Conservation (phyloP, 768 basidiomycete genomes). For the Leucogyrophana mollusca region DNA sequence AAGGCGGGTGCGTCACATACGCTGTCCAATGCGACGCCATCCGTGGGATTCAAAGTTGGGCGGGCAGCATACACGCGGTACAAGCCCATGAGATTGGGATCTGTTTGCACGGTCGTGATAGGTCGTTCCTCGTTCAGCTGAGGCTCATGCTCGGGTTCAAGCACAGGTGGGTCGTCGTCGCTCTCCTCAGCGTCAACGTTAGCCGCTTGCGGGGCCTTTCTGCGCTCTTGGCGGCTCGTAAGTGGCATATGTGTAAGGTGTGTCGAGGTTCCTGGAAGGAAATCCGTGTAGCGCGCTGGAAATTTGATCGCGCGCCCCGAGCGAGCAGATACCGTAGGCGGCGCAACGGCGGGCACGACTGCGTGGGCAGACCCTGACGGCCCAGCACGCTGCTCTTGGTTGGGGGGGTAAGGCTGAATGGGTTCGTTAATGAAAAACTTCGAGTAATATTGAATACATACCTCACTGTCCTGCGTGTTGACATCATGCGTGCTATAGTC, state of each 20-base stretch:
- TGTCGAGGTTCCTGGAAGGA: background rate
- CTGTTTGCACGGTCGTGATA: background rate
- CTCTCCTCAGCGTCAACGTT: background rate
- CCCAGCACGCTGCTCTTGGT: no score
- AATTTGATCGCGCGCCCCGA: background rate
- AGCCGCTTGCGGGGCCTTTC: no score
- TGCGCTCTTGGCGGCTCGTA: background rate
- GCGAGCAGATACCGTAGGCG: background rate
- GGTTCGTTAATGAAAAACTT: no score
- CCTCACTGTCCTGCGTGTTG: no score
- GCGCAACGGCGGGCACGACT: background rate
- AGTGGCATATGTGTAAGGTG: background rate
- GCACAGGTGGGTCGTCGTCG: no score
- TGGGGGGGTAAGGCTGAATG: no score
- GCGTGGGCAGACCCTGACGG: no score
- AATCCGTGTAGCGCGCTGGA: background rate
- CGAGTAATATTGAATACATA: no score
- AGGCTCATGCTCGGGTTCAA: background rate
- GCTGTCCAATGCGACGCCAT: background rate
- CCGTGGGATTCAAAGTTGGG: background rate
- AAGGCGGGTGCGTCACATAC: slow-evolving; percentile 3
- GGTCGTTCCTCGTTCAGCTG: background rate
- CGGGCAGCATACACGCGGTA: slow-evolving; percentile 5
- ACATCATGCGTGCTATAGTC: no score
- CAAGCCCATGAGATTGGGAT: slow-evolving; percentile 3